Percentiles rank a stretch among this genome's conserved stretches.
These are phyloP conservation scores for Lenzites betulinus DNA, from an alignment of 768 basidiomycete species.

Conservation along the genomic window DNA sequence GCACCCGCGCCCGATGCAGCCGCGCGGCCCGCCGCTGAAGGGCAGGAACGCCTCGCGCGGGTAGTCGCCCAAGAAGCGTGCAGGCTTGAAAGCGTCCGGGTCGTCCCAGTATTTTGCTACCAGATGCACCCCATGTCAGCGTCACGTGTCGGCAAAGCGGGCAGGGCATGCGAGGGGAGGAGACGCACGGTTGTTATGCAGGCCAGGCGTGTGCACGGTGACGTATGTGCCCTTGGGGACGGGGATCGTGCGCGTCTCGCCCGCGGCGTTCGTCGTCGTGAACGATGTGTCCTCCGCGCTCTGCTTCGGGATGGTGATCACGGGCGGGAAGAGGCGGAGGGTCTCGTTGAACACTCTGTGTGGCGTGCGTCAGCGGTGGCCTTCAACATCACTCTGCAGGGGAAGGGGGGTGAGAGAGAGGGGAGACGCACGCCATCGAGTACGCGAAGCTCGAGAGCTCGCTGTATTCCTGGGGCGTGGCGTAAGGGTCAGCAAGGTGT, in stretches of 20 bases:
- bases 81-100: slow-evolving; percentile 39
- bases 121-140: neutral
- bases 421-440: slow-evolving; percentile 28
- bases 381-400: no score
- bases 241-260: slow-evolving; percentile 28
- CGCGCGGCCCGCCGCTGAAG: slow-evolving; percentile 50
- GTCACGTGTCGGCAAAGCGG: neutral
- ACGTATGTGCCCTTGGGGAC: slow-evolving; percentile 32
- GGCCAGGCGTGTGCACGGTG: slow-evolving; percentile 30
- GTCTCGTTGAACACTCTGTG: slow-evolving; percentile 36
- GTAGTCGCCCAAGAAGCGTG: slow-evolving; percentile 54
- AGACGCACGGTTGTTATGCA: slow-evolving; percentile 38
- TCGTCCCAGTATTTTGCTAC: slow-evolving; percentile 42
- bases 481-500: neutral
- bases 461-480: slow-evolving; percentile 29
- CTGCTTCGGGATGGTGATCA: slow-evolving; percentile 29
- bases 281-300: slow-evolving; percentile 33
- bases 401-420: neutral
- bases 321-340: slow-evolving; percentile 36
- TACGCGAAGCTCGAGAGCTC: slow-evolving; percentile 28
- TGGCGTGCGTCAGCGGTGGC: neutral
- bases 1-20: slow-evolving; percentile 49
- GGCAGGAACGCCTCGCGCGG: slow-evolving; percentile 56
- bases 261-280: slow-evolving; percentile 28
- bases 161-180: neutral